These are phyloP conservation scores for Monilinia fructigena DNA, from an alignment of 2,329 filamentous ascomycete genomes.

Conservation along the genomic window DNA sequence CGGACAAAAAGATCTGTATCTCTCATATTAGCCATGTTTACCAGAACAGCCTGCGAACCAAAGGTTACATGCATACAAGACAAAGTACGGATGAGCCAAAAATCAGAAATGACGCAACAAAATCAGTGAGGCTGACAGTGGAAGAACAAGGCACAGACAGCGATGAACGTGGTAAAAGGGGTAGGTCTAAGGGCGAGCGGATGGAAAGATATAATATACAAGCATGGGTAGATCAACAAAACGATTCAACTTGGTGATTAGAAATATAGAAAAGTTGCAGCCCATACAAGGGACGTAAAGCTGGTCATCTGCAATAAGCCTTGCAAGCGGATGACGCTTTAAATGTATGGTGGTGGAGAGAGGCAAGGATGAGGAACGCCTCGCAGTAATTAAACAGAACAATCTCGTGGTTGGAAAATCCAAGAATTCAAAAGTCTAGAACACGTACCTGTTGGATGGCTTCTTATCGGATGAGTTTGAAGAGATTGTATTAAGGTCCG, in stretches of 20 bases:
- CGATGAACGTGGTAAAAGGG: conserved; percentile 30
- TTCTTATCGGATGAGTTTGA: conserved; percentile 1
- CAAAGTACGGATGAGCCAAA: conserved; percentile 12
- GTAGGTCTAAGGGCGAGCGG: conserved; percentile 34
- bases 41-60: conserved; percentile 6
- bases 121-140: conserved; percentile 16
- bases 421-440: conserved; percentile 26
- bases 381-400: conserved; percentile 23
- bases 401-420: conserved; percentile 24
- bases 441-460: conserved; percentile 31
- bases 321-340: conserved; percentile 33
- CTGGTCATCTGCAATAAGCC: conserved; percentile 37
- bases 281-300: conserved; percentile 30
- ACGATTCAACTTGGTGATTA: conserved; percentile 38
- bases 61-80: conserved; percentile 16
- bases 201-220: conserved; percentile 39
- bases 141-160: conserved; percentile 22
- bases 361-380: conserved; percentile 31
- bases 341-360: conserved; percentile 26
- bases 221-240: conserved; percentile 36
- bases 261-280: conserved; percentile 34
- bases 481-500: background rate
- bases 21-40: conserved; percentile 9
- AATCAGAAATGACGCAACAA: conserved; percentile 17
- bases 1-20: conserved; percentile 2